Conservation (phyloP, 345 rosid species). For the Salix koriyanagi region DNA sequence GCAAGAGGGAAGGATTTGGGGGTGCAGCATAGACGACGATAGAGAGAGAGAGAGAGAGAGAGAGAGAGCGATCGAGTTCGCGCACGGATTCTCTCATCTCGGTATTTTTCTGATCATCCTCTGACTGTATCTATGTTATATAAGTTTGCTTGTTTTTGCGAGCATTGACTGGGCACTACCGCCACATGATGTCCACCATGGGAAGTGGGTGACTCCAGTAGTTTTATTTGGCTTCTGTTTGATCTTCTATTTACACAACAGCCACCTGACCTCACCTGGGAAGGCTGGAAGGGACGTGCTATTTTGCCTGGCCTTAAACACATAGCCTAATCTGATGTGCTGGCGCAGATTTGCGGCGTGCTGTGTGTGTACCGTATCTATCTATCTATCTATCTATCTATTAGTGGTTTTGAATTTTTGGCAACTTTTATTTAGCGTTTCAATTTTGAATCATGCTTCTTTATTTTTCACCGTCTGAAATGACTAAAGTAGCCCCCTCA, state of each 20-base stretch:
- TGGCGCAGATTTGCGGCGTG: background rate
- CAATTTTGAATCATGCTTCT: background rate
- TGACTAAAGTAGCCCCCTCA: constrained; percentile 1
- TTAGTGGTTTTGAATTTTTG: background rate
- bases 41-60: background rate
- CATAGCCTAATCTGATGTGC: background rate
- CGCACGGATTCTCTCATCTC: background rate
- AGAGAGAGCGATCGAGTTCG: background rate
- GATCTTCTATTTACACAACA: no score
- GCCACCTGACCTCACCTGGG: no score
- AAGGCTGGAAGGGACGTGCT: no score
- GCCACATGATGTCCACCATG: background rate
- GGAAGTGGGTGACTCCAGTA: no score
- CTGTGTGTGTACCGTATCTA: background rate
- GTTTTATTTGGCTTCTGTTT: no score
- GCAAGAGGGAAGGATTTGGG: background rate
- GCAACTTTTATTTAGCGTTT: background rate
- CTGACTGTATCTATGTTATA: background rate
- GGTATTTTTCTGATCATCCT: background rate
- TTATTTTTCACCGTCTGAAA: background rate
- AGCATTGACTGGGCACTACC: background rate
- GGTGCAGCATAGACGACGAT: background rate
- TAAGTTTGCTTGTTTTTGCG: no score
- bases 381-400: background rate
- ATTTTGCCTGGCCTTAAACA: background rate